Conservation (phyloP, 164 flowering plant species). For the Sedum album region DNA sequence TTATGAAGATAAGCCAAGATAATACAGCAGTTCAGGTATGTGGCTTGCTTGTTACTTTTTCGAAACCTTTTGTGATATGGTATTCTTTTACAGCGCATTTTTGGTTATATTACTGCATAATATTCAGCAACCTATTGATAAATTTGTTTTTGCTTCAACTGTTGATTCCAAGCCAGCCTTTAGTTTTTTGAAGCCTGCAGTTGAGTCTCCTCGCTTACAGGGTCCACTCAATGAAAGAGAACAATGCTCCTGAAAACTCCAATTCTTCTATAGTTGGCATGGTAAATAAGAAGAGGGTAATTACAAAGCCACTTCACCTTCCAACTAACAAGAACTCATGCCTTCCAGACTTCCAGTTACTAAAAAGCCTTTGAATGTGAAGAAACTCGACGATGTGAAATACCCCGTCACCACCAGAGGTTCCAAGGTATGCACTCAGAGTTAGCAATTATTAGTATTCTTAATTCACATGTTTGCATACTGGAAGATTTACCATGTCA, state of each 20-base stretch:
- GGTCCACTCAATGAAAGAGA: slow-evolving; percentile 18
- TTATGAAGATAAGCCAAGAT: neutral
- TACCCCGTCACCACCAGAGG: slow-evolving; percentile 14
- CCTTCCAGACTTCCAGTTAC: slow-evolving; percentile 22
- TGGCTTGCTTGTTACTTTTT: neutral
- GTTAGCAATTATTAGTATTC: neutral
- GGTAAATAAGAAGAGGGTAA: slow-evolving; percentile 23
- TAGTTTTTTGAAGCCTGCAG: slow-evolving; percentile 19
- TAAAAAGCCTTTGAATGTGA: slow-evolving; percentile 17
- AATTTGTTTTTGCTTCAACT: slow-evolving; percentile 4
- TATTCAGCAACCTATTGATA: slow-evolving; percentile 14
- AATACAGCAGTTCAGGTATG: neutral
- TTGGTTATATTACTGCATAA: neutral
- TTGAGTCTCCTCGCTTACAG: slow-evolving; percentile 17
- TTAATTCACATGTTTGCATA: neutral
- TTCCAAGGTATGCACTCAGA: slow-evolving; percentile 18
- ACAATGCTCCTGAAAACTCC: slow-evolving; percentile 17
- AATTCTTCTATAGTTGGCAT: slow-evolving; percentile 17
- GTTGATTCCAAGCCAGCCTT: neutral
- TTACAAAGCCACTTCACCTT: slow-evolving; percentile 46
- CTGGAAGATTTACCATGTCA: neutral
- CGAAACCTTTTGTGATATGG: neutral
- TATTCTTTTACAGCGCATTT: too few relatives aligned
- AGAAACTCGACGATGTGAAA: slow-evolving; percentile 23
- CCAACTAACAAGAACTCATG: slow-evolving; percentile 42